A percentile compares a stretch with the other conserved stretches of the same genome.
Evolutionary conservation across 345 rosid genomes (phyloP).

Genomic region (Excoecaria agallocha): DNA sequence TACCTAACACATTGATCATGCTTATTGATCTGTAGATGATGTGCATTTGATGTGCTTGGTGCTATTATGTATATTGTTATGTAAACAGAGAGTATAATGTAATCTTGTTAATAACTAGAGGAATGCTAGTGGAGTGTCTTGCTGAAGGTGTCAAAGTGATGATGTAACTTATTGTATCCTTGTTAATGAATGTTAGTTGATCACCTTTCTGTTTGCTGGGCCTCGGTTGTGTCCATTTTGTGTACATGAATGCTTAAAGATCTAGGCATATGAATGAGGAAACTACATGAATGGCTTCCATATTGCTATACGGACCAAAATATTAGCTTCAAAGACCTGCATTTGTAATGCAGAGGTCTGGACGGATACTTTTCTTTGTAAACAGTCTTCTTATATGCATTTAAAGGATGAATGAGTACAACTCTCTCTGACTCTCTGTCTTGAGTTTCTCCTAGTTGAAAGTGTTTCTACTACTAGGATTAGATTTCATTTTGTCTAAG

Average conservation of each 20-base stretch:
- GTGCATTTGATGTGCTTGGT: too few species aligned
- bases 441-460: neutral
- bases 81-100: too few species aligned
- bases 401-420: neutral
- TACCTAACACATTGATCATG: too few species aligned
- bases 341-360: neutral
- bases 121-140: too few species aligned
- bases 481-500: neutral
- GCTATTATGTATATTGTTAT: too few species aligned
- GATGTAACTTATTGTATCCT: neutral
- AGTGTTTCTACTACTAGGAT: neutral
- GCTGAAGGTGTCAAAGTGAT: too few species aligned
- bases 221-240: neutral
- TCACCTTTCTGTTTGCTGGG: neutral
- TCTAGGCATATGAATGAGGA: neutral
- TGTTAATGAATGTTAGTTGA: neutral
- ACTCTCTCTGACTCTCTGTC: neutral
- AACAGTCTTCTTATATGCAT: neutral
- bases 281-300: too few species aligned
- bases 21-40: too few species aligned
- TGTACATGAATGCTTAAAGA: neutral
- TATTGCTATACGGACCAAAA: too few species aligned
- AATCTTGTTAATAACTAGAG: too few species aligned
- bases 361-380: neutral
- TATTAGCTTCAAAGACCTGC: neutral